A percentile compares a stretch with the other conserved stretches of the same genome.
Evolutionary conservation across 2,329 filamentous ascomycete genomes (phyloP).

Genomic region (Fusarium luffae): DNA sequence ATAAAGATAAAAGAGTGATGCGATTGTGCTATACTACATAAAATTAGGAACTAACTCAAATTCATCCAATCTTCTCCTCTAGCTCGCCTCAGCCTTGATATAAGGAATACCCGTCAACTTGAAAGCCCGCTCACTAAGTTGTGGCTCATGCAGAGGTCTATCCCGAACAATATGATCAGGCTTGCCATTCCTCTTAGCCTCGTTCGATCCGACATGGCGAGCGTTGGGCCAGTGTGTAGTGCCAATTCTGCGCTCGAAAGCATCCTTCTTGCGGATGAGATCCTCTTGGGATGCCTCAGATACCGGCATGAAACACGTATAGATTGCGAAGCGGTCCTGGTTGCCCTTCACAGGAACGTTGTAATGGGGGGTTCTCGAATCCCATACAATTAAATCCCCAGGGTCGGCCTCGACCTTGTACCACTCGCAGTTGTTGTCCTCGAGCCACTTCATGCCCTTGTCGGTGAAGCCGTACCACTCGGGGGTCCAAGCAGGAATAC

Average conservation of each 20-base stretch:
- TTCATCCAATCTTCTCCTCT: neutral
- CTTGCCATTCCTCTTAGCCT: constrained; percentile 38
- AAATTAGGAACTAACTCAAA: neutral
- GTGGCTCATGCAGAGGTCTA: constrained; percentile 32
- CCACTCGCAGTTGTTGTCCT: constrained; percentile 48
- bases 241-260: constrained; percentile 51
- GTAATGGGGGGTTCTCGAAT: constrained; percentile 54
- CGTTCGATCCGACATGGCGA: constrained; percentile 29
- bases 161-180: constrained; percentile 33
- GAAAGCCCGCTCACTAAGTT: constrained; percentile 32
- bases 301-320: constrained; percentile 45
- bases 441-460: constrained; percentile 52
- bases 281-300: constrained; percentile 48
- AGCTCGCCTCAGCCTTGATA: constrained; percentile 18
- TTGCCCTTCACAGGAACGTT: constrained; percentile 50
- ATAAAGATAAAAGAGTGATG: neutral
- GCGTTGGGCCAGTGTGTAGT: constrained; percentile 58
- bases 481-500: constrained; percentile 52
- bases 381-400: constrained; percentile 57
- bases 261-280: constrained; percentile 54
- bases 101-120: constrained; percentile 43
- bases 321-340: constrained; percentile 49
- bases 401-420: constrained; percentile 56
- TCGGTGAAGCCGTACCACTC: constrained; percentile 51
- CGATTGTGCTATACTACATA: neutral